Percentiles rank a stretch among this genome's conserved stretches.
Evolutionary conservation across 176 grass and related monocot species (phyloP).

Genomic region (Oryza rufipogon): DNA sequence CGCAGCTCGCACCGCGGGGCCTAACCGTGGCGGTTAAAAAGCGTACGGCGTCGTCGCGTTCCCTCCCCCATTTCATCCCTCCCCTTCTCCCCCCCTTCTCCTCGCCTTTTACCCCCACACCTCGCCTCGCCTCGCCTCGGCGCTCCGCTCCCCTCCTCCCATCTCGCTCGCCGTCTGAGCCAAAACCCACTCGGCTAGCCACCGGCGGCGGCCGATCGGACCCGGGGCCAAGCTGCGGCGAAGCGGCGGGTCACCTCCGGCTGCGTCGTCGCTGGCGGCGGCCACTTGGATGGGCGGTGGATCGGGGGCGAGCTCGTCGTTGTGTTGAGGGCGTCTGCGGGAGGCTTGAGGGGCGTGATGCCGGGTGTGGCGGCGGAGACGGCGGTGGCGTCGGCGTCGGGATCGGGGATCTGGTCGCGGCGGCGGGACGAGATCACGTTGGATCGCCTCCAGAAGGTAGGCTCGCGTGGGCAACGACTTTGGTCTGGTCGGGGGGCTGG

Average conservation of each 20-base stretch:
- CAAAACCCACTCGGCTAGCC: conserved; percentile 29
- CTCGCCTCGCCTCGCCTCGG: conserved; percentile 6
- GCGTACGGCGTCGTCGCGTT: conserved; percentile 53
- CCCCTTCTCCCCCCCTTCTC: not conserved
- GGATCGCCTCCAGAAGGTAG: conserved; percentile 97
- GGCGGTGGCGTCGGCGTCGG: conserved; percentile 37
- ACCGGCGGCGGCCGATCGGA: conserved; percentile 41
- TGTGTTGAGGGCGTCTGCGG: conserved; percentile 20
- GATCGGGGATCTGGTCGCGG: conserved; percentile 95
- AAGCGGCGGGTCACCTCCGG: not conserved
- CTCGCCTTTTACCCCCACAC: not conserved
- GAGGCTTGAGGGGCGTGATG: conserved; percentile 35
- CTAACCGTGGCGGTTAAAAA: conserved; percentile 61
- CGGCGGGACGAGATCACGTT: conserved; percentile 88
- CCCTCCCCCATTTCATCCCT: conserved; percentile 32
- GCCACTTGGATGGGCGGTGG: conserved; percentile 20
- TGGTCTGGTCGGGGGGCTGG: not conserved
- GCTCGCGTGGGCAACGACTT: not conserved
- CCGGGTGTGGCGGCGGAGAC: conserved; percentile 38
- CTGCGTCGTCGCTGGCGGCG: conserved; percentile 2
- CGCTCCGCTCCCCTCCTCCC: conserved; percentile 17
- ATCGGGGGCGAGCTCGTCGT: conserved; percentile 27
- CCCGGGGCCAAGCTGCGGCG: conserved; percentile 11
- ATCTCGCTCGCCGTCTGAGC: conserved; percentile 19
- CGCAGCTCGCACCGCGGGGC: not conserved